Evolutionary conservation across 495 filamentous ascomycete species (phyloP).

Genomic region (Lepidopterella palustris): DNA sequence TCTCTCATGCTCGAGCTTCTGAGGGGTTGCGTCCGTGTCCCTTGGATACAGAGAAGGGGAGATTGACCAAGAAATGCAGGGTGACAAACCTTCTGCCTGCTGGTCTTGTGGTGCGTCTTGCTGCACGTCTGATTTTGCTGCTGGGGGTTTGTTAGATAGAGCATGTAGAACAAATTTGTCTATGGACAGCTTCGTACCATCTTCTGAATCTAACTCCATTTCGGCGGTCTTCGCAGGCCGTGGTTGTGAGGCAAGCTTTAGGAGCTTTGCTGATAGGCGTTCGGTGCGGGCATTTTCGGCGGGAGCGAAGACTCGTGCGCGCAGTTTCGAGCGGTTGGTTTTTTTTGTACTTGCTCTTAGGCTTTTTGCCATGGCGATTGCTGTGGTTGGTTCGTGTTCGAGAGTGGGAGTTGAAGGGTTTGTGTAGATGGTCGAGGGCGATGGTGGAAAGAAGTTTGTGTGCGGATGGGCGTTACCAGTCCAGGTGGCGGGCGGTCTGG

Average conservation of each 20-base stretch:
- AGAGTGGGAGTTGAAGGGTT: background rate
- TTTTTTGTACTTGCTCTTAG: slow-evolving; percentile 67
- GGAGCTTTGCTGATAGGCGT: slow-evolving; percentile 71
- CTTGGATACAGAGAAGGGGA: background rate
- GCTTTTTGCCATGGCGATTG: slow-evolving; percentile 70
- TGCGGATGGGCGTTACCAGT: no score
- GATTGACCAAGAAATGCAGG: slow-evolving; percentile 5
- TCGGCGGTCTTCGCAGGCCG: slow-evolving; percentile 16
- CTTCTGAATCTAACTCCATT: slow-evolving; percentile 35
- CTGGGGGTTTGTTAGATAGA: background rate
- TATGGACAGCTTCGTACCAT: slow-evolving; percentile 14
- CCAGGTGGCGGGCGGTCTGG: no score
- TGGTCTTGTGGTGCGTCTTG: background rate
- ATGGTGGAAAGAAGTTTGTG: no score
- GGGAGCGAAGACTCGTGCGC: slow-evolving; percentile 71
- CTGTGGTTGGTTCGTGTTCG: background rate
- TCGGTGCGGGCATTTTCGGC: slow-evolving; percentile 66
- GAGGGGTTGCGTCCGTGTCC: background rate
- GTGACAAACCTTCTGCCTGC: slow-evolving; percentile 7
- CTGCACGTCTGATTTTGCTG: background rate
- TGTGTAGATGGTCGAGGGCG: background rate
- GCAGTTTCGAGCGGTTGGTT: slow-evolving; percentile 68
- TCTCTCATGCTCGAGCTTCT: background rate
- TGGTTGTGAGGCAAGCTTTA: slow-evolving; percentile 65
- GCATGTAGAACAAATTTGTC: background rate